phyloP scores from a whole-genome alignment of 1,284 basidiomycete genomes.

The Austroboletus niveus region DNA sequence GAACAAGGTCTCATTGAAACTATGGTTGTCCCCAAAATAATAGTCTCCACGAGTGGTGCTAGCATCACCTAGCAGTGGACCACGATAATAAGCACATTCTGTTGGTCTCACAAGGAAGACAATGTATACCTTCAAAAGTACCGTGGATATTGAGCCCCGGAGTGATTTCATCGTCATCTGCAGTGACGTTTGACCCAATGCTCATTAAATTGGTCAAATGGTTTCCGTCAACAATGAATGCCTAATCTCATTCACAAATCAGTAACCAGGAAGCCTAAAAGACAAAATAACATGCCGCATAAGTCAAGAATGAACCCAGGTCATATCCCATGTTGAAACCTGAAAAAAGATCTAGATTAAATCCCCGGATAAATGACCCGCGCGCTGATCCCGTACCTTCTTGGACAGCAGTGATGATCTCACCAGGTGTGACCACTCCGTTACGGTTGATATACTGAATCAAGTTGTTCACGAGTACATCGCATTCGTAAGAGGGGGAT shows the following conservation, averaged over 20 bases:
- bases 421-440: constrained; percentile 23
- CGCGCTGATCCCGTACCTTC: constrained; percentile 9
- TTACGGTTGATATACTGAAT: constrained; percentile 21
- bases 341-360: background rate
- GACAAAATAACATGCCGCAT: constrained; percentile 13
- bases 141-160: constrained; percentile 23
- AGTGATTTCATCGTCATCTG: constrained; percentile 5
- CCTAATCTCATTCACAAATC: constrained; percentile 5
- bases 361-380: background rate
- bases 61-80: constrained; percentile 17
- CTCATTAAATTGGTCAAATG: constrained; percentile 29
- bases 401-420: constrained; percentile 28
- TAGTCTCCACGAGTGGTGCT: constrained; percentile 28
- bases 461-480: too few relatives aligned
- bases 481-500: background rate
- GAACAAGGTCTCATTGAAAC: constrained; percentile 31
- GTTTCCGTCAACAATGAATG: constrained; percentile 25
- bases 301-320: constrained; percentile 23
- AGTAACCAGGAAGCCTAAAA: background rate
- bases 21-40: constrained; percentile 29
- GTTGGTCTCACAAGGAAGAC: background rate
- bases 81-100: background rate
- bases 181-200: constrained; percentile 27
- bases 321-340: constrained; percentile 29
- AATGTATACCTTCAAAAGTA: constrained; percentile 21